Evolutionary conservation across 805 yeast species (phyloP).

Genomic region (Vanderwaltozyma yarrowii): DNA sequence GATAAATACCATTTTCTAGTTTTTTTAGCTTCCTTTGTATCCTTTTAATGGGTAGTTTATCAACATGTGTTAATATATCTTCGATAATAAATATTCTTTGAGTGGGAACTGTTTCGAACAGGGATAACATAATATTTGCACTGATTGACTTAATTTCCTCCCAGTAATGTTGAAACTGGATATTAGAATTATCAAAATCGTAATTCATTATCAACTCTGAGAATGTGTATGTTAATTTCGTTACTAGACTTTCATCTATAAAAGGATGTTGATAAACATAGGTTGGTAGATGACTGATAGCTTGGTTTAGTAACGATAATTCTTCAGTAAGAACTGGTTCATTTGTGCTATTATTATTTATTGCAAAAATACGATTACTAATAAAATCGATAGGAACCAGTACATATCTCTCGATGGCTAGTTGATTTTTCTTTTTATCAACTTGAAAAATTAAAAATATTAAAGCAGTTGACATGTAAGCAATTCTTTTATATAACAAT

Average conservation of each 20-base stretch:
- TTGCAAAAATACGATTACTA: slow-evolving; percentile 21
- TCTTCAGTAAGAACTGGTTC: slow-evolving; percentile 2
- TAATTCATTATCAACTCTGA: slow-evolving; percentile 18
- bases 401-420: slow-evolving; percentile 39
- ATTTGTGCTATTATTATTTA: slow-evolving; percentile 21
- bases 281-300: slow-evolving; percentile 13
- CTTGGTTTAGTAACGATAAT: slow-evolving; percentile 10
- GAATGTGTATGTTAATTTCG: slow-evolving; percentile 47
- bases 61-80: slow-evolving; percentile 46
- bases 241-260: slow-evolving; percentile 42
- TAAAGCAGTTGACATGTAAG: slow-evolving; percentile 29
- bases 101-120: slow-evolving; percentile 34
- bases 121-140: slow-evolving; percentile 23
- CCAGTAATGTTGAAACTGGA: slow-evolving; percentile 11
- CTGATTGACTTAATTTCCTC: slow-evolving; percentile 14
- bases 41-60: slow-evolving; percentile 39
- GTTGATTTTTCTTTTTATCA: slow-evolving; percentile 32
- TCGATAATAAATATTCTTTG: slow-evolving; percentile 54
- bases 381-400: slow-evolving; percentile 33
- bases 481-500: slow-evolving; percentile 13
- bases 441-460: slow-evolving; percentile 35
- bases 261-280: slow-evolving; percentile 16
- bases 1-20: slow-evolving; percentile 8
- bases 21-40: slow-evolving; percentile 17
- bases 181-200: slow-evolving; percentile 5